phyloP scores from a whole-genome alignment of 1,284 basidiomycete genomes.

The Microbotryum intermedium region DNA sequence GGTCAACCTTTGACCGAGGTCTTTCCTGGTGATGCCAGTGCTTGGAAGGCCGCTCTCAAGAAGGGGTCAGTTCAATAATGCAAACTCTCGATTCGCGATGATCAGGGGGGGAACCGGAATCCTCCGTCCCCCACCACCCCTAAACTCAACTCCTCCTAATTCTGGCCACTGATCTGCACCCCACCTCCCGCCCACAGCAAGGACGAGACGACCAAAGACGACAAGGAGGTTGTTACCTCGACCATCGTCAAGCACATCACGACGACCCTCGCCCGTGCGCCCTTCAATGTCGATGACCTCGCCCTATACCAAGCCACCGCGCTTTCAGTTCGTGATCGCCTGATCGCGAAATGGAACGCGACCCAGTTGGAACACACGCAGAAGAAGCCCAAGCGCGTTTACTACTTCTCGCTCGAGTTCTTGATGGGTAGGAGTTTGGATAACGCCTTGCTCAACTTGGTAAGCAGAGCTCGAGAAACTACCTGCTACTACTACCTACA shows the following conservation, averaged over 20 bases:
- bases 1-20: constrained; percentile 7
- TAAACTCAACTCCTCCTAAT: neutral
- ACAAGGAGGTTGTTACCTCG: constrained; percentile 5
- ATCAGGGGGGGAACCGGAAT: neutral
- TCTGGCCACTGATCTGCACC: neutral
- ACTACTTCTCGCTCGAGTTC: constrained; percentile 78
- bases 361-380: constrained; percentile 29
- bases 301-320: constrained; percentile 63
- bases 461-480: no score
- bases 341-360: constrained; percentile 45
- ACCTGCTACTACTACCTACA: no score
- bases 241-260: constrained; percentile 66
- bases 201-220: neutral
- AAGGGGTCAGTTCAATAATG: constrained; percentile 5
- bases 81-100: neutral
- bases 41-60: constrained; percentile 29
- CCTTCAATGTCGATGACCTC: constrained; percentile 65
- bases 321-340: constrained; percentile 70
- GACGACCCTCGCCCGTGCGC: constrained; percentile 75
- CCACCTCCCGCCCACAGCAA: neutral
- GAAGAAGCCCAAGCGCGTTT: constrained; percentile 53
- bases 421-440: constrained; percentile 61
- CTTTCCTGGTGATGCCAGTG: constrained; percentile 28
- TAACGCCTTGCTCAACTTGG: constrained; percentile 76
- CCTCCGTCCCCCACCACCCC: neutral